These are phyloP conservation scores for Saccharum officinarum DNA, from an alignment of 176 grass and related monocot species.

Conservation along the genomic window DNA sequence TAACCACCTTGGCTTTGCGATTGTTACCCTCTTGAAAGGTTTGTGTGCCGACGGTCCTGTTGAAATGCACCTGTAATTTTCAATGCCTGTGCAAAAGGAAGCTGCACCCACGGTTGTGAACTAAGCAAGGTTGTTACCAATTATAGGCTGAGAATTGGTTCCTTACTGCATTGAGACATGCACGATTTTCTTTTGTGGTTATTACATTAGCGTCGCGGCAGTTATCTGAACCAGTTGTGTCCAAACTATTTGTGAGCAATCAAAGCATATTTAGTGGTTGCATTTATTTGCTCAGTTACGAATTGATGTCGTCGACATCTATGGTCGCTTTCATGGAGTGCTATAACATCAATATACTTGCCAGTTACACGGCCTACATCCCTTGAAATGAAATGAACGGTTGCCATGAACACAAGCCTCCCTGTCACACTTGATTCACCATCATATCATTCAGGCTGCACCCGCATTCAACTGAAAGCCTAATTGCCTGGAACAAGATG, in stretches of 20 bases:
- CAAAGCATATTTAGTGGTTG: background rate
- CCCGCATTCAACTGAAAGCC: slow-evolving; percentile 7
- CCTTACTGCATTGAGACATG: background rate
- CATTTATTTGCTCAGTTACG: background rate
- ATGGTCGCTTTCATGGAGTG: slow-evolving; percentile 20
- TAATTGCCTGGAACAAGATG: background rate
- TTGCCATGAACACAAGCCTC: slow-evolving; percentile 10
- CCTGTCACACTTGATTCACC: slow-evolving; percentile 24
- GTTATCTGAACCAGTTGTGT: background rate
- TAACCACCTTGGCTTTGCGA: too few relatives aligned
- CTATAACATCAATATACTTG: background rate
- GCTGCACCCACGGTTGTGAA: too few relatives aligned
- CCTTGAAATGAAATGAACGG: slow-evolving; percentile 21
- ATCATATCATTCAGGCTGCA: background rate
- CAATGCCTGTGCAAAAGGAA: too few relatives aligned
- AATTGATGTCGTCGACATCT: slow-evolving; percentile 18
- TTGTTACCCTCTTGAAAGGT: background rate
- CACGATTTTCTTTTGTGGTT: background rate
- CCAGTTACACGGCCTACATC: background rate
- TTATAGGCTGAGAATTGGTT: background rate
- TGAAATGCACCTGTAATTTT: background rate
- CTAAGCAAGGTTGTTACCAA: background rate
- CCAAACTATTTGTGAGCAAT: background rate
- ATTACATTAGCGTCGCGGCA: background rate
- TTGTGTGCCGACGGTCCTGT: background rate